A percentile compares a stretch with the other conserved stretches of the same genome.
phyloP scores from a whole-genome alignment of 164 flowering plant genomes.

The Brasenia schreberi region DNA sequence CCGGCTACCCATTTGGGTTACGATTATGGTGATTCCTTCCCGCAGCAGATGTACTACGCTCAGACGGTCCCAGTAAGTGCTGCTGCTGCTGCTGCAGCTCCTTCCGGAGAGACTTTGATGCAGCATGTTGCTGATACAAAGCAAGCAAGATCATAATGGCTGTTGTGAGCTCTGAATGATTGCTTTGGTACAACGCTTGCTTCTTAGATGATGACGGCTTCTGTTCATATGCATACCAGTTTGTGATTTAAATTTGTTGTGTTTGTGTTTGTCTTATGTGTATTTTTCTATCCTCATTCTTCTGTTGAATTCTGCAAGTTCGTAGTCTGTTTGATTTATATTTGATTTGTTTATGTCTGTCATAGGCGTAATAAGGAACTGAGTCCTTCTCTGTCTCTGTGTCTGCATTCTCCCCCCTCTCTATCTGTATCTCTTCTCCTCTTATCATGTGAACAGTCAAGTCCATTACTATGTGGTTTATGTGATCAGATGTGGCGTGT shows the following conservation, averaged over 20 bases:
- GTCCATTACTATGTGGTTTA: too few species aligned
- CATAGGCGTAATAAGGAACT: conserved; percentile 39
- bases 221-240: not conserved
- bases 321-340: conserved; percentile 18
- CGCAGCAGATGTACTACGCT: conserved; percentile 53
- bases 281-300: conserved; percentile 13
- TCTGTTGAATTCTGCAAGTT: conserved; percentile 5
- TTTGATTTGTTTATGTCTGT: conserved; percentile 26
- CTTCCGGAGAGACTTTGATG: conserved; percentile 27
- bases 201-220: not conserved
- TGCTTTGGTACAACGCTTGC: not conserved
- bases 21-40: conserved; percentile 49
- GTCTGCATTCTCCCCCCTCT: conserved; percentile 4
- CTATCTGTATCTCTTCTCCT: too few species aligned
- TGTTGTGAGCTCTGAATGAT: conserved; percentile 7
- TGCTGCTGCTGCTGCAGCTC: conserved; percentile 41
- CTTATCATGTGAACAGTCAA: too few species aligned
- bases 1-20: conserved; percentile 46
- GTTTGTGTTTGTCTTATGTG: conserved; percentile 16
- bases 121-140: conserved; percentile 34
- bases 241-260: not conserved
- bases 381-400: conserved; percentile 7
- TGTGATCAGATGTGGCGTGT: too few species aligned
- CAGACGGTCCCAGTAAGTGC: conserved; percentile 37
- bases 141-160: conserved; percentile 40